Evolutionary conservation across 2,329 filamentous ascomycete genomes (phyloP).

Genomic region (Tolypocladium paradoxum): DNA sequence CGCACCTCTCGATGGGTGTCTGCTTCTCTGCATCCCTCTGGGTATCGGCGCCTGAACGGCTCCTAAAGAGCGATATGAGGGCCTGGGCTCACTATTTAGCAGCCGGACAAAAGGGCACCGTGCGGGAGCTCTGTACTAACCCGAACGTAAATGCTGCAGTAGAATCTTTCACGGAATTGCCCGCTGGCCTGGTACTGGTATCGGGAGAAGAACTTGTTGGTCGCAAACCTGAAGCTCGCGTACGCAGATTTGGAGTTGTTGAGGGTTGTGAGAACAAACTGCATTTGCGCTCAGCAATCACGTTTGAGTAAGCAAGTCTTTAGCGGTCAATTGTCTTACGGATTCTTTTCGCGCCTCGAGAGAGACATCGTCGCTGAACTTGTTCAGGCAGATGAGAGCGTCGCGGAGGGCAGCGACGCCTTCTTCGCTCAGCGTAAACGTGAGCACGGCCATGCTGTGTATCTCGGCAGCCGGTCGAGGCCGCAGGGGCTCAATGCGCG

Average conservation of each 20-base stretch:
- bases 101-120: not conserved
- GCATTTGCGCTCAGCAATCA: not conserved
- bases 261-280: conserved; percentile 65
- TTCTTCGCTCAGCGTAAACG: conserved; percentile 64
- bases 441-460: conserved; percentile 47
- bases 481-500: not conserved
- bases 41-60: conserved; percentile 47
- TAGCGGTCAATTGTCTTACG: conserved; percentile 26
- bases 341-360: conserved; percentile 61
- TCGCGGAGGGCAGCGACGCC: conserved; percentile 62
- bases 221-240: conserved; percentile 58
- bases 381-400: conserved; percentile 61
- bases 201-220: conserved; percentile 58
- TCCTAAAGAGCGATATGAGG: conserved; percentile 65
- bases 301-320: no score
- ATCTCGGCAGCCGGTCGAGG: not conserved
- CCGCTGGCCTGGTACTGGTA: conserved; percentile 53
- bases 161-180: conserved; percentile 50
- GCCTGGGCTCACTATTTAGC: conserved; percentile 28
- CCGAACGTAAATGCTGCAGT: conserved; percentile 64
- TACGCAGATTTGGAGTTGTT: conserved; percentile 77
- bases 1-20: conserved; percentile 61
- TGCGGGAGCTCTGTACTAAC: conserved; percentile 25
- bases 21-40: conserved; percentile 50
- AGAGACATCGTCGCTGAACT: conserved; percentile 71